Conservation (phyloP, 2,329 filamentous ascomycete genomes). For the Ophiocordyceps camponoti-saundersi region DNA sequence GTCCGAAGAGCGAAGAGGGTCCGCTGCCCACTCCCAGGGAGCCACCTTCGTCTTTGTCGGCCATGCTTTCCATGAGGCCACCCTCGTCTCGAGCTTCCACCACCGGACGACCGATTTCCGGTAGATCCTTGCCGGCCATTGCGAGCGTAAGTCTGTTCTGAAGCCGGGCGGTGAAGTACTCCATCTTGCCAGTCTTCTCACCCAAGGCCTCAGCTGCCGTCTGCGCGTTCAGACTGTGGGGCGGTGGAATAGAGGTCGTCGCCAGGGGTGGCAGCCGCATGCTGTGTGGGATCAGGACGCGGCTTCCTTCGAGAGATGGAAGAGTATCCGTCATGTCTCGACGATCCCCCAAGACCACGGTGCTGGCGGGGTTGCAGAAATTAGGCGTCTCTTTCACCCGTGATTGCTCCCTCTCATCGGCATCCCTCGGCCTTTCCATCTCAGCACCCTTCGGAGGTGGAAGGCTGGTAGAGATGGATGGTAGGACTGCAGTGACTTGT, state of each 20-base stretch:
- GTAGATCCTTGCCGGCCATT: not conserved
- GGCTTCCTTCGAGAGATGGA: too few relatives aligned
- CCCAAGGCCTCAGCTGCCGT: not conserved
- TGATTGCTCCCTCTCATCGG: not conserved
- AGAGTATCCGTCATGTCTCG: not conserved
- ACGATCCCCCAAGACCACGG: not conserved
- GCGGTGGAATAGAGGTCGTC: not conserved
- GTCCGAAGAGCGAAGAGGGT: not conserved
- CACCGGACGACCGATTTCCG: too few relatives aligned
- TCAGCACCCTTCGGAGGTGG: not conserved
- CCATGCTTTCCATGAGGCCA: not conserved
- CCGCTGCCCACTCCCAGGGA: not conserved
- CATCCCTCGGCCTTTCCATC: not conserved
- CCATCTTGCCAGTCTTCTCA: not conserved
- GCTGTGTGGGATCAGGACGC: too few relatives aligned
- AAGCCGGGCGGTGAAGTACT: not conserved
- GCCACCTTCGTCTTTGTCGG: not conserved
- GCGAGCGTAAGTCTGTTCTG: not conserved
- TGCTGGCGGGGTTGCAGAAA: not conserved
- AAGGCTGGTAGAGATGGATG: not conserved
- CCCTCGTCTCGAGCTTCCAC: not conserved
- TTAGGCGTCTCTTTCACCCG: not conserved
- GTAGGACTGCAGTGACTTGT: not conserved
- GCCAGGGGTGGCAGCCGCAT: not conserved
- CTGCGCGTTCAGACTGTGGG: not conserved